These are phyloP conservation scores for Dentipellis sp. DNA, from an alignment of 768 basidiomycete genomes.

Conservation along the genomic window DNA sequence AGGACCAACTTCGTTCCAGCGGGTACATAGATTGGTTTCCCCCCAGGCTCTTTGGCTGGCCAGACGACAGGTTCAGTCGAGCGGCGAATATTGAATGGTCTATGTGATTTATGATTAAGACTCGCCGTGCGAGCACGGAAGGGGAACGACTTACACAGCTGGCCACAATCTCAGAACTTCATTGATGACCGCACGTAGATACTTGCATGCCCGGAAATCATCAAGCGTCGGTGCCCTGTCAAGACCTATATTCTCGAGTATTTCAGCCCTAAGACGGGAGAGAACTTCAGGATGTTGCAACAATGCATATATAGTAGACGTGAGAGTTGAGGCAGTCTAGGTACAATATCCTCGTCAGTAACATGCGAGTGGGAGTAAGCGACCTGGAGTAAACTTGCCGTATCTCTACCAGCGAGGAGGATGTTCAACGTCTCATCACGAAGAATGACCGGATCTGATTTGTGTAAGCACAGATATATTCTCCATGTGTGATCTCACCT, in stretches of 20 bases:
- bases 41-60: constrained; percentile 17
- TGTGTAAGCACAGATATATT: neutral
- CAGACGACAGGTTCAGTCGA: neutral
- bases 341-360: neutral
- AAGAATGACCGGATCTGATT: constrained; percentile 19
- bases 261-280: constrained; percentile 21
- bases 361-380: too few species aligned
- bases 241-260: constrained; percentile 20
- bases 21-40: constrained; percentile 1
- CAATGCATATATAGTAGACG: constrained; percentile 23
- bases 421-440: constrained; percentile 26
- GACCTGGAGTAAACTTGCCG: neutral
- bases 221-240: constrained; percentile 20
- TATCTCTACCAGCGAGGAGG: constrained; percentile 26
- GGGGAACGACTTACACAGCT: constrained; percentile 1
- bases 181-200: constrained; percentile 25
- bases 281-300: constrained; percentile 22
- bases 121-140: too few species aligned
- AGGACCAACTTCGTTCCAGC: neutral
- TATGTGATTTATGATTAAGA: neutral
- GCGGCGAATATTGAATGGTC: neutral
- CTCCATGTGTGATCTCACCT: constrained; percentile 19
- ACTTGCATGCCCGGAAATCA: constrained; percentile 24
- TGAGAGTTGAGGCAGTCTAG: constrained; percentile 20
- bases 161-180: constrained; percentile 12